phyloP scores from a whole-genome alignment of 139 green algal genomes.

The Monoraphidium neglectum region DNA sequence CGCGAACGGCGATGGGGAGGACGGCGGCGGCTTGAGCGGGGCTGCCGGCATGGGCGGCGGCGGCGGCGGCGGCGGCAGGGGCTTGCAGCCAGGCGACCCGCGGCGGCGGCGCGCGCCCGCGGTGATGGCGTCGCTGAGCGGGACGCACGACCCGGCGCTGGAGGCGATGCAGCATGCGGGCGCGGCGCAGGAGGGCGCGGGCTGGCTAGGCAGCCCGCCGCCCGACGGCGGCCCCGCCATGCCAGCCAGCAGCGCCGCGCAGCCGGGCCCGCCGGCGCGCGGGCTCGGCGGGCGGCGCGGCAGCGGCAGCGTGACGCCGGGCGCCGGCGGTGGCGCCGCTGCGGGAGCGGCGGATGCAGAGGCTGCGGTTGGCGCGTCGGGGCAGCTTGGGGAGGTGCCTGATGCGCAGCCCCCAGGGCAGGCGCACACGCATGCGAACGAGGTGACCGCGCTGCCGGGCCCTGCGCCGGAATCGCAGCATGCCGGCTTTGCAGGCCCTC shows the following conservation, averaged over 20 bases:
- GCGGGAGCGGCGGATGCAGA: not conserved
- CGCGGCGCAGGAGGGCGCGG: no score
- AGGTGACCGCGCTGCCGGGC: not conserved
- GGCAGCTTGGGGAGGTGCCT: not conserved
- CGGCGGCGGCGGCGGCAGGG: not conserved
- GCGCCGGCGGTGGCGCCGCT: not conserved
- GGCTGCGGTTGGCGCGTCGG: not conserved
- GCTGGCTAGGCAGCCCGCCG: no score
- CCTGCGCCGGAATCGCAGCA: slow-evolving; percentile 1
- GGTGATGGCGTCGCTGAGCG: slow-evolving; percentile 4
- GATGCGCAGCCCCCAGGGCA: not conserved
- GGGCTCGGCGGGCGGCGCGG: not conserved
- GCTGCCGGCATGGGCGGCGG: not conserved
- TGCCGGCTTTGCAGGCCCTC: no score
- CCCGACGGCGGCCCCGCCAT: no score
- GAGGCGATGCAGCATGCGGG: not conserved
- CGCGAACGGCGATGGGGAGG: not conserved
- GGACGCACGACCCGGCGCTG: not conserved
- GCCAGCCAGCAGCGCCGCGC: not conserved
- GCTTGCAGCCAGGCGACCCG: not conserved
- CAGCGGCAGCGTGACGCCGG: not conserved
- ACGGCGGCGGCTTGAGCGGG: not conserved
- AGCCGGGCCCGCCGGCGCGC: not conserved
- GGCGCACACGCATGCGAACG: not conserved
- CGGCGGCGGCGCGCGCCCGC: not conserved